Base-by-base conservation (phyloP, 768 basidiomycete genomes). In the Amanita jacksonii region DNA sequence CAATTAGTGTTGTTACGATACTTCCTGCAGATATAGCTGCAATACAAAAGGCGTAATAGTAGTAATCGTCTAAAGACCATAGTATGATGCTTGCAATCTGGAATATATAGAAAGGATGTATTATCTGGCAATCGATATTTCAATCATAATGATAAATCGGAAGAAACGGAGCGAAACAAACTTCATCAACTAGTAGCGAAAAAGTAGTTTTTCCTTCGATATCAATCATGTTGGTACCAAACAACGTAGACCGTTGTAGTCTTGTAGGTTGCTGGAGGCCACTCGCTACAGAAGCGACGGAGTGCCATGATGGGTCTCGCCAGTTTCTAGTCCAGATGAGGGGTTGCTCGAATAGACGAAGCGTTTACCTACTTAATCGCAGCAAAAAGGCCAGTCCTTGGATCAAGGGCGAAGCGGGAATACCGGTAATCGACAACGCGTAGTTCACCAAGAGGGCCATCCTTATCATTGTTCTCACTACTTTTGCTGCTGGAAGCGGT, bases 71-170 rank as follows among this genome's bases (percentile, higher is more conserved):
- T 41, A 98, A 54, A 1, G 86, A 85, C 96, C 96, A 99, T 5
- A 99, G 66, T 30, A 87, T 67, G 52, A 98, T 85, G 51, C 91
- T 96, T 39, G 90, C 90, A 51, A 97, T 81, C 72, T 99, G 96
- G 57, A 99, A 99, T 43, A 99, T 84, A 58, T 97, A 98, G 63
- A 98, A 98, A 0, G 96, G 96, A 57, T 98, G 94, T 30, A 98
- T 83, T 35, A 96, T 78, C 90, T 69, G 35, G 15, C 12, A n/a
- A 23, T 19, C 12, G 24, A 6, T 35, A 16, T 27, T 4, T 35
- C 22, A 34, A 35, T 32, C 36, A 45, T 28, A 25, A 48, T 30
- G 38, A 45, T 19, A 48, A 34, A 22, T 23, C 12, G 27, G n/a
- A 28, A 10, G 42, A n/a, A n/a, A n/a, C n/a, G n/a, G 12, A 51